A percentile compares a stretch with the other conserved stretches of the same genome.
These are phyloP conservation scores for Larix kaempferi DNA, from an alignment of 75 land plant species.

Conservation along the genomic window DNA sequence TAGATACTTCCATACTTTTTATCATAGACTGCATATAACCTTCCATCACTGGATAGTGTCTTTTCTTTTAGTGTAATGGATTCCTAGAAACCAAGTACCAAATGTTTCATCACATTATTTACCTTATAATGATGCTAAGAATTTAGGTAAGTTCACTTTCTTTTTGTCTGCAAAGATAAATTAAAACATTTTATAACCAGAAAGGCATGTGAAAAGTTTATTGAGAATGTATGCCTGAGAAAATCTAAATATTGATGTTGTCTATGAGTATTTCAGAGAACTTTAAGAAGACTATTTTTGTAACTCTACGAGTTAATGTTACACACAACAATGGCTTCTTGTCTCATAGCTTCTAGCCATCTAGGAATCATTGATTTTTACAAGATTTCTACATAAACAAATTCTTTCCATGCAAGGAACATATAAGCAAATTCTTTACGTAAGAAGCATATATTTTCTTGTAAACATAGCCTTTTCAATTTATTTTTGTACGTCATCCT, in stretches of 20 bases:
- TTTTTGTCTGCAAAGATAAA: background rate
- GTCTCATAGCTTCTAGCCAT: background rate
- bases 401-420: background rate
- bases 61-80: background rate
- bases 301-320: background rate
- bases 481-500: conserved; percentile 68
- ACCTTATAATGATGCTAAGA: background rate
- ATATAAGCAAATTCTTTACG: background rate
- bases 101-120: background rate
- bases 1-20: background rate
- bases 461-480: background rate
- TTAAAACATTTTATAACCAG: background rate
- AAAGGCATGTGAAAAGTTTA: background rate
- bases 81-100: background rate
- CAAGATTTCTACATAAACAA: background rate
- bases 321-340: background rate
- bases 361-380: background rate
- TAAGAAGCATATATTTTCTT: background rate
- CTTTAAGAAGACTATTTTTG: background rate
- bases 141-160: background rate
- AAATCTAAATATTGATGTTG: background rate
- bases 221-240: background rate
- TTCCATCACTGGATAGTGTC: background rate
- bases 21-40: background rate
- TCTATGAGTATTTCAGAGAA: background rate